These are phyloP conservation scores for Calamus simplicifolius DNA, from an alignment of 176 grass and related monocot genomes.

Conservation along the genomic window DNA sequence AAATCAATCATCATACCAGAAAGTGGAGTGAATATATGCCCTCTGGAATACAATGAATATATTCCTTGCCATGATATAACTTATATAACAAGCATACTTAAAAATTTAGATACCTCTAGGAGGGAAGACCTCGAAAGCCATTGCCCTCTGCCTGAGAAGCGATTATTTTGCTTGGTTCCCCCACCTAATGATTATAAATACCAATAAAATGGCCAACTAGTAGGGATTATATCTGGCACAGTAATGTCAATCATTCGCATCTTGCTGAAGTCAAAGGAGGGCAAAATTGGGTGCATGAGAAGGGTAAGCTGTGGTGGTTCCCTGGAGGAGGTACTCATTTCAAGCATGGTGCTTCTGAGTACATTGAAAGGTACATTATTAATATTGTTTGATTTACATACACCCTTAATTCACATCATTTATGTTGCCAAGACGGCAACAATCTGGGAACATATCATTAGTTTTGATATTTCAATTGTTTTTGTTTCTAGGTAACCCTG, in stretches of 20 bases:
- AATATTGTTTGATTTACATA: background rate
- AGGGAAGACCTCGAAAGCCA: slow-evolving; percentile 74
- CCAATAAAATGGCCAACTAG: slow-evolving; percentile 85
- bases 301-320: slow-evolving; percentile 93
- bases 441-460: no score
- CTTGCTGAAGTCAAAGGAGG: slow-evolving; percentile 92
- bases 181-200: slow-evolving; percentile 80
- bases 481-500: no score
- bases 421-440: no score
- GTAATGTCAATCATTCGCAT: slow-evolving; percentile 91
- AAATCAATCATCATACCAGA: slow-evolving; percentile 39
- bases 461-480: no score
- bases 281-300: slow-evolving; percentile 94
- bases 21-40: slow-evolving; percentile 57
- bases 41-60: slow-evolving; percentile 73
- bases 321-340: slow-evolving; percentile 96
- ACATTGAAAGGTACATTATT: slow-evolving; percentile 68
- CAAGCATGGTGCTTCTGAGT: slow-evolving; percentile 83
- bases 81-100: slow-evolving; percentile 33
- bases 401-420: no score
- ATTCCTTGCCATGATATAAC: slow-evolving; percentile 63
- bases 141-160: slow-evolving; percentile 47
- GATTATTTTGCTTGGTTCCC: slow-evolving; percentile 74
- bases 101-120: slow-evolving; percentile 43
- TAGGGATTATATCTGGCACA: slow-evolving; percentile 79